These are phyloP conservation scores for Sugiyamaella marilandica DNA, from an alignment of 805 yeast genomes.

Conservation along the genomic window DNA sequence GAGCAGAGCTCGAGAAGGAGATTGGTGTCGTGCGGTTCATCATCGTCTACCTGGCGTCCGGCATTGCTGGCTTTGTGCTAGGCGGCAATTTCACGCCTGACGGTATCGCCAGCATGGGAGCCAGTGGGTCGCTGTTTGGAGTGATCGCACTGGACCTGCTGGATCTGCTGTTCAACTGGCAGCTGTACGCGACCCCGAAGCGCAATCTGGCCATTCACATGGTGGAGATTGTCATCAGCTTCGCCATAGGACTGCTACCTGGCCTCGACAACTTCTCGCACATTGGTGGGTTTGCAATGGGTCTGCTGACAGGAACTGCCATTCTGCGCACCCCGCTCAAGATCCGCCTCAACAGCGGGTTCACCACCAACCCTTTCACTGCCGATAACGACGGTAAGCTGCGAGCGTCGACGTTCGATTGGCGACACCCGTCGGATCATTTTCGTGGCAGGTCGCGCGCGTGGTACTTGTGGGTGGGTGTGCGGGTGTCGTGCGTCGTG, in stretches of 20 bases:
- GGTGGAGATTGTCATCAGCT: constrained; percentile 53
- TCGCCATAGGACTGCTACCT: constrained; percentile 63
- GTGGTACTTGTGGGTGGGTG: constrained; percentile 50
- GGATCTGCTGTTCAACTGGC: constrained; percentile 48
- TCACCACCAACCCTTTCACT: constrained; percentile 9
- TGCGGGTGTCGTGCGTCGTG: constrained; percentile 43
- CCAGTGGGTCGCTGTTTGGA: constrained; percentile 69
- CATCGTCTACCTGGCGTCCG: constrained; percentile 54
- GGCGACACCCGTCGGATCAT: constrained; percentile 21
- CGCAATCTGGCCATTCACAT: constrained; percentile 44
- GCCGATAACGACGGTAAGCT: constrained; percentile 12
- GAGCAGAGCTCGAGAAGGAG: constrained; percentile 50
- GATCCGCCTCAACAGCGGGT: constrained; percentile 16
- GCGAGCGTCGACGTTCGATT: constrained; percentile 22
- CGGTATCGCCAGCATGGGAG: constrained; percentile 65
- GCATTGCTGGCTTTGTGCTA: constrained; percentile 60
- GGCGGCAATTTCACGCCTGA: constrained; percentile 67
- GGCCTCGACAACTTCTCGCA: constrained; percentile 73
- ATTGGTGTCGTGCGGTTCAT: constrained; percentile 53
- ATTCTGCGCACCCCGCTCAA: constrained; percentile 52
- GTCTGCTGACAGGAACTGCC: constrained; percentile 46
- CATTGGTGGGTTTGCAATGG: constrained; percentile 69
- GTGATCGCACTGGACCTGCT: constrained; percentile 58
- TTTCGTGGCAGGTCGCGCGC: constrained; percentile 24
- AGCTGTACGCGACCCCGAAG: constrained; percentile 44